Evolutionary conservation across 1,139 yeast species (phyloP).

Genomic region (Candida smagusa): DNA sequence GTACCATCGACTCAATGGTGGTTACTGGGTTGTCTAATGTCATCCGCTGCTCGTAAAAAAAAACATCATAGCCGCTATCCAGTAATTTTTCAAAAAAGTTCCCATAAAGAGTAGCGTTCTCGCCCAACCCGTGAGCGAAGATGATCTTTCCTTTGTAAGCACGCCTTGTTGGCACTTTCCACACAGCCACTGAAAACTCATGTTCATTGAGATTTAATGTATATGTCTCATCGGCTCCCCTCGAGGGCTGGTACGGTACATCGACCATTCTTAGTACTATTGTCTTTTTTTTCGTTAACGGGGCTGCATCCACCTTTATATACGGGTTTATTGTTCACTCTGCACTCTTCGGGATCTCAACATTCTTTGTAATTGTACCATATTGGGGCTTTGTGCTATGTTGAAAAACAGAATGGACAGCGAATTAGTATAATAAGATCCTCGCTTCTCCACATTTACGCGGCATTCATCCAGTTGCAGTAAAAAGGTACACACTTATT

Average conservation of each 20-base stretch:
- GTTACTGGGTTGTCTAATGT: conserved; percentile 4
- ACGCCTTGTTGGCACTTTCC: conserved; percentile 36
- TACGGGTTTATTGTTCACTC: too few relatives aligned
- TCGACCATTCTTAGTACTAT: not conserved
- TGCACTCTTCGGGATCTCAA: too few relatives aligned
- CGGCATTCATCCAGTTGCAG: too few relatives aligned
- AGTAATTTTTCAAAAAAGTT: conserved; percentile 60
- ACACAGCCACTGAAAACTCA: conserved; percentile 36
- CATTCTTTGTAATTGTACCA: too few relatives aligned
- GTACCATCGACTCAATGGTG: conserved; percentile 65
- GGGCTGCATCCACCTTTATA: too few relatives aligned
- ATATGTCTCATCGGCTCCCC: conserved; percentile 3
- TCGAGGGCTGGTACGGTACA: conserved; percentile 3
- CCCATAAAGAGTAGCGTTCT: conserved; percentile 54
- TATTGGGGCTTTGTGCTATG: too few relatives aligned
- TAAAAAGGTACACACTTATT: too few relatives aligned
- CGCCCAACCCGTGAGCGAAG: conserved; percentile 81
- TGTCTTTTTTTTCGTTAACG: too few relatives aligned
- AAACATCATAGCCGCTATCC: conserved; percentile 65
- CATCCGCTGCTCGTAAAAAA: conserved; percentile 73
- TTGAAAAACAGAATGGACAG: too few relatives aligned
- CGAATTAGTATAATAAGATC: too few relatives aligned
- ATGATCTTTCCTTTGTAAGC: conserved; percentile 54
- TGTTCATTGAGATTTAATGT: conserved; percentile 31
- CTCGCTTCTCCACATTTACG: too few relatives aligned